Conservation (phyloP, 1,139 yeast species). For the Candida buenavistaensis region DNA sequence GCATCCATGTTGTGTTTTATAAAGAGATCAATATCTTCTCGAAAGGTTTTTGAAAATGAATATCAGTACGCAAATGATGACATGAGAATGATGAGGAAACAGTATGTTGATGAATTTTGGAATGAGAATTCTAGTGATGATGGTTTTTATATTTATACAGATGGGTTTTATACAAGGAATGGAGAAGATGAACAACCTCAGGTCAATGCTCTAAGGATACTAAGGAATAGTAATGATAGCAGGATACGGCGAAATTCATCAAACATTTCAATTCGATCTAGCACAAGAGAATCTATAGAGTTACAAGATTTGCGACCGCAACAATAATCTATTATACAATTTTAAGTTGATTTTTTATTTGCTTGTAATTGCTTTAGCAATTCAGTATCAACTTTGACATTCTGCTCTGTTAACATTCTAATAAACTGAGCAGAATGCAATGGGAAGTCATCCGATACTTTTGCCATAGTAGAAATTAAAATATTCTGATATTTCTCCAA, state of each 20-base stretch:
- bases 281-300: conserved; percentile 8
- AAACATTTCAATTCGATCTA: neutral
- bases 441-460: conserved; percentile 5
- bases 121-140: conserved; percentile 43
- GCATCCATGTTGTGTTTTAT: conserved; percentile 42
- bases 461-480: conserved; percentile 9
- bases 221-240: neutral
- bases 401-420: conserved; percentile 7
- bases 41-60: conserved; percentile 38
- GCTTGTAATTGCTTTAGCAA: conserved; percentile 2
- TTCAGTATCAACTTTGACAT: conserved; percentile 6
- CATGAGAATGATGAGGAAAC: conserved; percentile 30
- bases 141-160: conserved; percentile 46
- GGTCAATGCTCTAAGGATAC: neutral
- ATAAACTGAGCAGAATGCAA: conserved; percentile 12
- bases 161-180: conserved; percentile 37
- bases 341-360: too few relatives aligned
- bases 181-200: conserved; percentile 12
- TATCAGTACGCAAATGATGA: conserved; percentile 34
- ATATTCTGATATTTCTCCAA: conserved; percentile 17
- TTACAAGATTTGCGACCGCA: conserved; percentile 8
- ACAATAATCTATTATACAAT: neutral
- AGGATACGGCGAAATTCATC: neutral
- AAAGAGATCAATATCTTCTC: conserved; percentile 38
- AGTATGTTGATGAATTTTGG: conserved; percentile 15